Evolutionary conservation across 2,329 filamentous ascomycete species (phyloP).

Genomic region (Hypoxylon sp.): DNA sequence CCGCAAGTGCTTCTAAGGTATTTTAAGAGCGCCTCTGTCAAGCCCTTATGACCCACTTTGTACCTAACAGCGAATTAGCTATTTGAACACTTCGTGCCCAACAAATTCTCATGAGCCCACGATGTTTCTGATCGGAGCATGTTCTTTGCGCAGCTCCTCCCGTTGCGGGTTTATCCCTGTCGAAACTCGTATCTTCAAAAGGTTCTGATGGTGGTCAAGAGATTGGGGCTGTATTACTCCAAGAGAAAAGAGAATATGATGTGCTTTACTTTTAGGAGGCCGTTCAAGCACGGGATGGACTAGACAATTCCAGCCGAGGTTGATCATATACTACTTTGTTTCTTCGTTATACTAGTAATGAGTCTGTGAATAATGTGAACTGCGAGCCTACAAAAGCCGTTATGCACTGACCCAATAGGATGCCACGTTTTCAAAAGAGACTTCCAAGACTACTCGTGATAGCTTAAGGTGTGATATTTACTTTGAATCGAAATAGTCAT

Average conservation of each 20-base stretch:
- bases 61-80: conserved; percentile 36
- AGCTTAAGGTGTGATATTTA: background rate
- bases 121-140: conserved; percentile 63
- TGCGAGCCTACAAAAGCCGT: conserved; percentile 39
- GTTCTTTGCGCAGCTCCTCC: conserved; percentile 60
- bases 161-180: conserved; percentile 64
- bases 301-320: conserved; percentile 67
- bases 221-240: conserved; percentile 63
- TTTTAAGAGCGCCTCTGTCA: conserved; percentile 42
- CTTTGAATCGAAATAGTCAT: background rate
- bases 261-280: conserved; percentile 66
- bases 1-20: conserved; percentile 99
- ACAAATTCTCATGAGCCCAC: conserved; percentile 55
- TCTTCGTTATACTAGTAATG: conserved; percentile 54
- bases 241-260: conserved; percentile 63
- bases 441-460: conserved; percentile 42
- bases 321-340: conserved; percentile 71
- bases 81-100: conserved; percentile 42
- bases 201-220: conserved; percentile 70
- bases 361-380: conserved; percentile 53
- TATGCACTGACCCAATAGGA: conserved; percentile 50
- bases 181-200: conserved; percentile 71
- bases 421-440: conserved; percentile 41
- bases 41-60: background rate
- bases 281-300: conserved; percentile 65